Conservation (phyloP, 371 early-diverging fungal species). For the Haplosporangium sp. region DNA sequence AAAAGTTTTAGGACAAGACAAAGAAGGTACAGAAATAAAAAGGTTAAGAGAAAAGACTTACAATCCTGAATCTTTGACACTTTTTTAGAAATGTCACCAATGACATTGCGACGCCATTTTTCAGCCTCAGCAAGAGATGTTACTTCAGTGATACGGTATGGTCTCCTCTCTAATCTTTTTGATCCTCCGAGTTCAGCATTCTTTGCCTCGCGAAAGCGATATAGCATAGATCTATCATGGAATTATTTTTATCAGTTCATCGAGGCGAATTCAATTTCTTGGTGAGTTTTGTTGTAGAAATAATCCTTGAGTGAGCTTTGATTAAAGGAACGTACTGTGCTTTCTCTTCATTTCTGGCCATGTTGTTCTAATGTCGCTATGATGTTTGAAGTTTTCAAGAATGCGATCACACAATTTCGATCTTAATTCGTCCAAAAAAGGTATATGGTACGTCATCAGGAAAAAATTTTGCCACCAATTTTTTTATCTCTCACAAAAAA, state of each 20-base stretch:
- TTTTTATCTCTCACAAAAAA: neutral
- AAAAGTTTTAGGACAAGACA: neutral
- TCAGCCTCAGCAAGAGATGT: constrained; percentile 84
- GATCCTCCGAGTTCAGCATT: constrained; percentile 85
- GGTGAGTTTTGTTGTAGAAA: neutral
- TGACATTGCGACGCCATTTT: constrained; percentile 89
- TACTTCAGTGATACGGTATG: constrained; percentile 79
- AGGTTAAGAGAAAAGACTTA: constrained; percentile 46
- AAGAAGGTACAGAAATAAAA: neutral
- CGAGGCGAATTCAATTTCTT: neutral
- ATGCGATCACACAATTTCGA: too few relatives aligned
- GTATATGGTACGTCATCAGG: too few relatives aligned
- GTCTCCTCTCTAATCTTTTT: constrained; percentile 74
- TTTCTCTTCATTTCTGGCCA: constrained; percentile 97
- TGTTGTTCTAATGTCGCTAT: constrained; percentile 19
- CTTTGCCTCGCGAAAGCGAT: constrained; percentile 96
- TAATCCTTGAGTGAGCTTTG: neutral
- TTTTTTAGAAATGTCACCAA: constrained; percentile 88
- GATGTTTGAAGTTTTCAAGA: neutral
- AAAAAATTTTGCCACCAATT: neutral
- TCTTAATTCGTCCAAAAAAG: too few relatives aligned
- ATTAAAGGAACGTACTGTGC: constrained; percentile 75
- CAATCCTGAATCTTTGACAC: constrained; percentile 94
- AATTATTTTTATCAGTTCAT: neutral
- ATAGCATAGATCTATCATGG: constrained; percentile 87